phyloP scores from a whole-genome alignment of 805 yeast genomes.

The Lachancea nothofagi region DNA sequence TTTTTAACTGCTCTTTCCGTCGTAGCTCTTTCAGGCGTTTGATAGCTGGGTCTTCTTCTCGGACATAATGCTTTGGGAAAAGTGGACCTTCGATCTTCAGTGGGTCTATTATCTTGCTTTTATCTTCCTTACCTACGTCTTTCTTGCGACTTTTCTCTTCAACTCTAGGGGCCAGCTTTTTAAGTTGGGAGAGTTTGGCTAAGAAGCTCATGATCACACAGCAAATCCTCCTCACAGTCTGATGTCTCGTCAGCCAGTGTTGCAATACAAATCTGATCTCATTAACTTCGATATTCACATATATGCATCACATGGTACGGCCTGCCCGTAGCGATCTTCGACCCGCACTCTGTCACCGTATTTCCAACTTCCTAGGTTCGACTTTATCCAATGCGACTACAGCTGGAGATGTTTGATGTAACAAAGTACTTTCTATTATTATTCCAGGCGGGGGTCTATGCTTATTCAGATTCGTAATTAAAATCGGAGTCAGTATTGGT shows the following conservation, averaged over 20 bases:
- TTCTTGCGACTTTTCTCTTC: neutral
- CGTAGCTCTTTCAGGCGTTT: conserved; percentile 63
- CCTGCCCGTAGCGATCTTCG: too few relatives aligned
- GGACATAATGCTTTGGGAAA: conserved; percentile 27
- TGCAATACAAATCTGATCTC: too few relatives aligned
- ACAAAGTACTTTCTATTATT: too few relatives aligned
- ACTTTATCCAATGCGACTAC: too few relatives aligned
- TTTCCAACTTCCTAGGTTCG: too few relatives aligned
- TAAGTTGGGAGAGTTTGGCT: conserved; percentile 26
- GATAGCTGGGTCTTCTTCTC: conserved; percentile 62
- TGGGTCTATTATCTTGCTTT: conserved; percentile 2
- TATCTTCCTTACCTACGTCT: neutral
- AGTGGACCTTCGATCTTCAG: conserved; percentile 15
- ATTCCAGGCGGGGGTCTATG: too few relatives aligned
- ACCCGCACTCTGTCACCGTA: too few relatives aligned
- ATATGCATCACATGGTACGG: too few relatives aligned
- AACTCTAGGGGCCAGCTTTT: conserved; percentile 16
- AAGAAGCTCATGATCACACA: conserved; percentile 27
- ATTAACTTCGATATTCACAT: too few relatives aligned
- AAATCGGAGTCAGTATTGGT: conserved; percentile 6
- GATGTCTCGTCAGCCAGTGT: too few relatives aligned
- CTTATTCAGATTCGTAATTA: conserved; percentile 11
- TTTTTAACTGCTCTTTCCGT: conserved; percentile 40
- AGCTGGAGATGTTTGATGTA: too few relatives aligned
- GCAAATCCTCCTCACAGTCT: neutral